Percentiles rank a stretch among this genome's conserved stretches.
phyloP scores from a whole-genome alignment of 441 rosid genomes.

The Dalechampia spathulata region DNA sequence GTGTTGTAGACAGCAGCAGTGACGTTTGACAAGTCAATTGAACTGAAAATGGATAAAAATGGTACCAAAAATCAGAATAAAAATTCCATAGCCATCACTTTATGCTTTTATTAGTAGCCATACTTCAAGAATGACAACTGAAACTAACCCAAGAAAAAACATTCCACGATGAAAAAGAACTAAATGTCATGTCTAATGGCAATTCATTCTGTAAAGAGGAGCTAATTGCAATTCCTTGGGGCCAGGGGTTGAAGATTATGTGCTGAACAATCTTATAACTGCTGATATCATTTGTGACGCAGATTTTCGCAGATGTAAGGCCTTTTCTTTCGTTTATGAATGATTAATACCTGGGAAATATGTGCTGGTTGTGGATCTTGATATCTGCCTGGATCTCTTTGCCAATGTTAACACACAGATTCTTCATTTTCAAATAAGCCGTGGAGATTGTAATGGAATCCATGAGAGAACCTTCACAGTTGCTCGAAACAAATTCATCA shows the following conservation, averaged over 20 bases:
- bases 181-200: neutral
- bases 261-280: neutral
- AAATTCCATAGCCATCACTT: neutral
- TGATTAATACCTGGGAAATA: constrained; percentile 68
- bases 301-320: neutral
- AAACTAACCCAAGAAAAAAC: neutral
- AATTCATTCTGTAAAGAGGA: neutral
- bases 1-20: constrained; percentile 79
- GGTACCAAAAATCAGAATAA: constrained; percentile 7
- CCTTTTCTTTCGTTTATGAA: neutral
- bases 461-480: constrained; percentile 63
- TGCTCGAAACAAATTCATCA: constrained; percentile 77
- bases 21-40: constrained; percentile 81
- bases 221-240: neutral
- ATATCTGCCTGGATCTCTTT: constrained; percentile 80
- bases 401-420: constrained; percentile 52
- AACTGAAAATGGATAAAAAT: constrained; percentile 42
- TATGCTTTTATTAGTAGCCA: neutral
- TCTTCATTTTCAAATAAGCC: constrained; percentile 84
- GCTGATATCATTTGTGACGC: neutral
- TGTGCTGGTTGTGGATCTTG: constrained; percentile 79
- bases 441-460: constrained; percentile 79
- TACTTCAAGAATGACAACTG: neutral
- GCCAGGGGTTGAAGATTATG: neutral
- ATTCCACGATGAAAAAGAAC: neutral